Conservation (phyloP, 768 basidiomycete genomes). For the Hortiboletus flavorubellus region DNA sequence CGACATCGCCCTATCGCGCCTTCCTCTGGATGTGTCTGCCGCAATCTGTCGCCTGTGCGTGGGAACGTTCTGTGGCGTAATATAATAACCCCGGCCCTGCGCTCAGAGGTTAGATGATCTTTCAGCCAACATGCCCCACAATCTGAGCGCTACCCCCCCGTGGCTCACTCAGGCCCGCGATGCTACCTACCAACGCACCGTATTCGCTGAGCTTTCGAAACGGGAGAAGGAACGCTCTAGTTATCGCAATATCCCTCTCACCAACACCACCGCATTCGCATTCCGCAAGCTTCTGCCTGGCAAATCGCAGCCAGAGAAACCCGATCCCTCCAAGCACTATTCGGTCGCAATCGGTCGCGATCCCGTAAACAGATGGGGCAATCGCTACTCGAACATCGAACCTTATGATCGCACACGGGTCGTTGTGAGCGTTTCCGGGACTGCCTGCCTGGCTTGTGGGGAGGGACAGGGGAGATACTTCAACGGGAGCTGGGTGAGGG, state of each 20-base stretch:
- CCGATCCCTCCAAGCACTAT: slow-evolving; percentile 44
- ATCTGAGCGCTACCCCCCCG: slow-evolving; percentile 1
- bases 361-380: slow-evolving; percentile 43
- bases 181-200: slow-evolving; percentile 16
- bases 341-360: slow-evolving; percentile 49
- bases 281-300: slow-evolving; percentile 4
- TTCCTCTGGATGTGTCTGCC: not conserved
- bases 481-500: slow-evolving; percentile 85
- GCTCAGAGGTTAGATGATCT: not conserved
- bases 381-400: slow-evolving; percentile 71
- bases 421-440: slow-evolving; percentile 36
- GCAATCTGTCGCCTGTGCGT: slow-evolving; percentile 7
- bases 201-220: slow-evolving; percentile 35
- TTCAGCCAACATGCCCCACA: slow-evolving; percentile 10
- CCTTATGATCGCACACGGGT: slow-evolving; percentile 85
- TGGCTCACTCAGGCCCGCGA: slow-evolving; percentile 20
- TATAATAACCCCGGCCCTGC: not conserved
- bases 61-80: slow-evolving; percentile 6
- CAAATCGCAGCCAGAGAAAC: slow-evolving; percentile 11
- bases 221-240: slow-evolving; percentile 38
- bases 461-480: slow-evolving; percentile 53
- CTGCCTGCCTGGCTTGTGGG: slow-evolving; percentile 16
- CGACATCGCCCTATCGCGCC: slow-evolving; percentile 15
- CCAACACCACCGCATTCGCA: slow-evolving; percentile 4
- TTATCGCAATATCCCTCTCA: slow-evolving; percentile 24